Evolutionary conservation across 345 rosid genomes (phyloP), one percentile per base, ranked within the genome.

Genomic region (Kernera saxatilis): DNA sequence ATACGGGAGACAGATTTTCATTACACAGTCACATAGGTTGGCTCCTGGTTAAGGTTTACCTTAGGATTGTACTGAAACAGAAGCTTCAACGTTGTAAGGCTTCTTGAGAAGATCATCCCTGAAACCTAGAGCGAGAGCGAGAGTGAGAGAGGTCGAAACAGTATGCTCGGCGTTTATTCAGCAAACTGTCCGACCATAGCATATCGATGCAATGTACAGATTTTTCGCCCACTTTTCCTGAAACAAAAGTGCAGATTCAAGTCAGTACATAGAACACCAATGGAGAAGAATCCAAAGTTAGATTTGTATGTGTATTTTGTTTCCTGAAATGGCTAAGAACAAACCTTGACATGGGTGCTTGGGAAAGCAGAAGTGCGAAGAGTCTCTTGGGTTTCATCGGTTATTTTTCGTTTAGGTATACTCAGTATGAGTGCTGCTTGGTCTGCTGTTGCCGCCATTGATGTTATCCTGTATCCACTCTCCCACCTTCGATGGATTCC

Each of bases 401-500:
- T 67, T 82, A 85, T 73, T 82, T 91, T 93, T 26, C 97, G 83
- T 76, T 87, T 91, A 5, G 98, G 96, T 60, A 89, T 83, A 68
- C 98, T 91, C 69, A 91, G 69, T 59, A 93, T 89, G 66, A 93
- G 87, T 60, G 98, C 96, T 13, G 94, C 92, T 80, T 93, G 98
- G 68, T 93, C 98, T 18, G 86, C 78, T 13, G 97, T 89, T 5
- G 96, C 94, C 52, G 98, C 98, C 94, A 87, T 85, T 26, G 97
- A 82, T 58, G 98, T 93, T 81, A 93, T 87, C 66, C 98, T 86
- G 77, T 79, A 93, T 52, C 98, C 94, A 76, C 64, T 81, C 80
- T 91, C 98, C 98, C 97, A 93, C 53, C 96, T 82, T 46, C 91
- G 69, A 82, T 91, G 96, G 68, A 91, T 91, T 50, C 98, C 97